These are phyloP conservation scores for Inga laurina DNA, from an alignment of 306 rosid genomes.

Conservation along the genomic window DNA sequence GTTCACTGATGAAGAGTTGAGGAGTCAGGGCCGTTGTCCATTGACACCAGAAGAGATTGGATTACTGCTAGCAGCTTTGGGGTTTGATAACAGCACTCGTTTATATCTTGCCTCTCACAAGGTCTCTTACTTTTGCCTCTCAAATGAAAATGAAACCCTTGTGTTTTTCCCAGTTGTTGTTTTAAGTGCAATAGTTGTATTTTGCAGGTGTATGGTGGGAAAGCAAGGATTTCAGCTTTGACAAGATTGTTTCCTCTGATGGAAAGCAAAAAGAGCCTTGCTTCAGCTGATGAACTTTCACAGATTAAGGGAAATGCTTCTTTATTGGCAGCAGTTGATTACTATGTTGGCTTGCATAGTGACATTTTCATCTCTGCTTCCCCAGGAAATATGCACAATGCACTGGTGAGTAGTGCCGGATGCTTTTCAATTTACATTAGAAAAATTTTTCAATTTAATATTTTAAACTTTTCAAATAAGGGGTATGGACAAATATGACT, in stretches of 20 bases:
- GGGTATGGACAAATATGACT: neutral
- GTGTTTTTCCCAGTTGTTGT: constrained; percentile 9
- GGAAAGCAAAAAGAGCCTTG: constrained; percentile 94
- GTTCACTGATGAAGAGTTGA: constrained; percentile 93
- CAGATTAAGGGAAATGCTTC: constrained; percentile 93
- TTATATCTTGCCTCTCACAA: constrained; percentile 98
- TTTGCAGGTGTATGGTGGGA: constrained; percentile 92
- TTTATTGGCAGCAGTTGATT: constrained; percentile 90
- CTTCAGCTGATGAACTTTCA: constrained; percentile 68
- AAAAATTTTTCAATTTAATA: neutral
- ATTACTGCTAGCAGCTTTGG: constrained; percentile 84
- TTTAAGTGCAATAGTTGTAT: constrained; percentile 19
- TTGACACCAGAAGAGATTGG: constrained; percentile 98
- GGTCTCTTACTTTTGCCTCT: constrained; percentile 44
- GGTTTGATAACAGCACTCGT: constrained; percentile 90
- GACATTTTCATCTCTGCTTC: constrained; percentile 96
- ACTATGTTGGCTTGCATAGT: constrained; percentile 89
- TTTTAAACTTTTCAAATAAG: too few species aligned
- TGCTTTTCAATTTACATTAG: neutral
- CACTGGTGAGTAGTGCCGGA: constrained; percentile 68
- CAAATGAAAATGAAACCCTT: neutral
- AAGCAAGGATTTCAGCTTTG: constrained; percentile 81
- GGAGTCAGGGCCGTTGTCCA: constrained; percentile 98
- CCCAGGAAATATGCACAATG: constrained; percentile 99
- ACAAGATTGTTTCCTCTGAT: constrained; percentile 76